Evolutionary conservation across 2,329 filamentous ascomycete genomes (phyloP).

Genomic region (Setomelanomma holmii): DNA sequence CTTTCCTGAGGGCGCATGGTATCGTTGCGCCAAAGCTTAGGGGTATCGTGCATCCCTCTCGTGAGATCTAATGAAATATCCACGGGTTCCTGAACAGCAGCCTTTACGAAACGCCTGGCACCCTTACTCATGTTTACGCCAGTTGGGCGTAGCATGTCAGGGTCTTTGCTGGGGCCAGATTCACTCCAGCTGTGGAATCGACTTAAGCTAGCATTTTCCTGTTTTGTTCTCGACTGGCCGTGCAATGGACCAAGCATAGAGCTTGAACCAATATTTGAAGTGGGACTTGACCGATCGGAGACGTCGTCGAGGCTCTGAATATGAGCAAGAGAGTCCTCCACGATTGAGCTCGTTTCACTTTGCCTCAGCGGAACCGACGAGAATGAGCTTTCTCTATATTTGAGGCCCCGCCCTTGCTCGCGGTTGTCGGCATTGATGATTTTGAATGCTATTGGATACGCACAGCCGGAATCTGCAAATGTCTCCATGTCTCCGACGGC

Average conservation of each 20-base stretch:
- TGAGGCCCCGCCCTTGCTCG: constrained; percentile 7
- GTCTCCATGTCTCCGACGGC: constrained; percentile 59
- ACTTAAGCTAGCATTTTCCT: no score
- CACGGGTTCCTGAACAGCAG: constrained; percentile 17
- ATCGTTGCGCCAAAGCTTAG: constrained; percentile 31
- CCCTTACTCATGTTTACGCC: constrained; percentile 23
- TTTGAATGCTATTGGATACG: constrained; percentile 11
- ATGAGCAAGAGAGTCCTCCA: no score
- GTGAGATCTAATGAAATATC: constrained; percentile 21
- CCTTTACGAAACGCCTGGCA: constrained; percentile 11
- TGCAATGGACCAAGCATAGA: no score
- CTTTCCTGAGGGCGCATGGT: constrained; percentile 25
- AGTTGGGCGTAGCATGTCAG: constrained; percentile 27
- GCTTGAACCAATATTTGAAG: no score
- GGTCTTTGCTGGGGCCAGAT: constrained; percentile 8
- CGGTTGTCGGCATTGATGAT: constrained; percentile 4
- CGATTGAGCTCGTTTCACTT: no score
- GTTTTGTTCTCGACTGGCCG: no score
- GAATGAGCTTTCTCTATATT: not conserved
- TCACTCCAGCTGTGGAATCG: no score
- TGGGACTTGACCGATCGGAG: no score
- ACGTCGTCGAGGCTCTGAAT: not conserved
- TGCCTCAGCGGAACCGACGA: no score
- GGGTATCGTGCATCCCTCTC: constrained; percentile 27
- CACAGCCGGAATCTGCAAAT: constrained; percentile 17